phyloP scores from a whole-genome alignment of 257 asterid genomes.

The Rhazya stricta region DNA sequence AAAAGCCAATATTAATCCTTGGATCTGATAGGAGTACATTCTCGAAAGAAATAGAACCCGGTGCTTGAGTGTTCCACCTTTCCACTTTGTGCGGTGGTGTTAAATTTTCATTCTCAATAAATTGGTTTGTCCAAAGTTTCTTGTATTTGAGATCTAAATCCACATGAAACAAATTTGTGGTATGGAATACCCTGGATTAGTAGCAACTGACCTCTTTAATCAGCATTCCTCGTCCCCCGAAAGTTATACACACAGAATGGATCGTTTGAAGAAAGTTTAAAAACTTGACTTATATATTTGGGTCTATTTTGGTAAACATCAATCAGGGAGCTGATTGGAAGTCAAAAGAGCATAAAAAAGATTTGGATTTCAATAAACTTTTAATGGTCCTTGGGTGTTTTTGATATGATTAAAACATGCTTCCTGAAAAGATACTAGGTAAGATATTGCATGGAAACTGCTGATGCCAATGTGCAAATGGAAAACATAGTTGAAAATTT shows the following conservation, averaged over 20 bases:
- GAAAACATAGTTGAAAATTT: not conserved
- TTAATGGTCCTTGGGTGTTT: not conserved
- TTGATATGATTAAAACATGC: not conserved
- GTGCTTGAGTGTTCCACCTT: not conserved
- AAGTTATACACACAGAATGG: not conserved
- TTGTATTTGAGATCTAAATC: not conserved
- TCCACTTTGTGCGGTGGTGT: not conserved
- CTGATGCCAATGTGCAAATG: not conserved
- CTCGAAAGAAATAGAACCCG: not conserved
- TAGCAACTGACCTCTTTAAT: not conserved
- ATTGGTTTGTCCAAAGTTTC: not conserved
- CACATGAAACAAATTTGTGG: not conserved
- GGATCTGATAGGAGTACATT: not conserved
- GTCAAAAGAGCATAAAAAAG: not conserved
- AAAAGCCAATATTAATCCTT: not conserved
- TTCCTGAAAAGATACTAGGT: not conserved
- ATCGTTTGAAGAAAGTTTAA: not conserved
- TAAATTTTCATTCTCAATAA: not conserved
- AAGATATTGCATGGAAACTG: not conserved
- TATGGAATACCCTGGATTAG: not conserved
- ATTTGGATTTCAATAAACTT: not conserved
- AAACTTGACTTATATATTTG: not conserved
- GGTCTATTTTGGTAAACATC: not conserved
- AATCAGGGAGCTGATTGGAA: not conserved
- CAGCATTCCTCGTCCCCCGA: not conserved